Evolutionary conservation across 1,139 yeast species (phyloP).

Genomic region (Protomyces arabidopsidicola): DNA sequence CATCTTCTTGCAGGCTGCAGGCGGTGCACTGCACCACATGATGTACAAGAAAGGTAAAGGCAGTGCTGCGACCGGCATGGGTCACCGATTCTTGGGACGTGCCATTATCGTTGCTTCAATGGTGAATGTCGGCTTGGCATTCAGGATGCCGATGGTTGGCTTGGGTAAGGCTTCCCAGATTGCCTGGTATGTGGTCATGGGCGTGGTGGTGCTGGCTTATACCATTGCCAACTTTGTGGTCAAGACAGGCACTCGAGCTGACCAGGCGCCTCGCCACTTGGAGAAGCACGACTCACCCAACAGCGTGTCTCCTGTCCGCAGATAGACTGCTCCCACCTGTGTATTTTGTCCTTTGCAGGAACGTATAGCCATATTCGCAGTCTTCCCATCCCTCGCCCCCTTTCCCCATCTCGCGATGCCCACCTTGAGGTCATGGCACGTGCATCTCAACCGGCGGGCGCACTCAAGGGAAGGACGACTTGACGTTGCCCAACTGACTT

Average conservation of each 20-base stretch:
- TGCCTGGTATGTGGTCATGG: slow-evolving; percentile 14
- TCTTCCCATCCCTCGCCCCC: background rate
- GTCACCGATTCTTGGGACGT: slow-evolving; percentile 2
- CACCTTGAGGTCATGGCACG: background rate
- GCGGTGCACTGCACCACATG: background rate
- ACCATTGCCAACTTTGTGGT: slow-evolving; percentile 5
- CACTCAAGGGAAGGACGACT: background rate
- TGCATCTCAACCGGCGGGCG: background rate
- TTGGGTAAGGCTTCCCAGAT: background rate
- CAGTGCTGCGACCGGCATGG: background rate
- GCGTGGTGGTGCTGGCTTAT: background rate
- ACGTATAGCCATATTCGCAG: too few species aligned
- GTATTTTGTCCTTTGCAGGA: background rate
- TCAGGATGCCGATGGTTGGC: slow-evolving; percentile 5
- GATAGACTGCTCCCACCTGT: background rate
- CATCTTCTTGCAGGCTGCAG: background rate
- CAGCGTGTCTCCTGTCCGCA: background rate
- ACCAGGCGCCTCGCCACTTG: background rate
- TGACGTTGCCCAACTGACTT: background rate
- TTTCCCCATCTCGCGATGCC: background rate
- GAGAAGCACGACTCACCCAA: background rate
- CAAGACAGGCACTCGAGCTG: background rate
- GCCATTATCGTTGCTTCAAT: slow-evolving; percentile 1
- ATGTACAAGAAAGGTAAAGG: background rate
- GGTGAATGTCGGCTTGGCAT: slow-evolving; percentile 4